These are phyloP conservation scores for Trichophyton mentagrophytes DNA, from an alignment of 2,329 filamentous ascomycete genomes.

Conservation along the genomic window DNA sequence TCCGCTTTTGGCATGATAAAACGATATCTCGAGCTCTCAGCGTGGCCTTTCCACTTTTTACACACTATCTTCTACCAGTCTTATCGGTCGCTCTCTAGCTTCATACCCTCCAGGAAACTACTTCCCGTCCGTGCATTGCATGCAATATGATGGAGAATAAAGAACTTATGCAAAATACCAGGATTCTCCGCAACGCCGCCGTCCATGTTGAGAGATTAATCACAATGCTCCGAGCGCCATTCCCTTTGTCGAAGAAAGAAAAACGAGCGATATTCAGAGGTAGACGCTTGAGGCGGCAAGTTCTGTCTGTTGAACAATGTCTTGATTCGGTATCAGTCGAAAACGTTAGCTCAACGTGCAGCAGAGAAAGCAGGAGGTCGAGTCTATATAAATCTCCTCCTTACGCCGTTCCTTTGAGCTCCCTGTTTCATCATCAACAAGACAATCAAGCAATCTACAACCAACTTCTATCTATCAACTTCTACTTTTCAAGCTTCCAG, in stretches of 20 bases:
- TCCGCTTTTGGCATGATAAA: neutral
- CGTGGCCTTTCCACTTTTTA: neutral
- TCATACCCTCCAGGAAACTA: neutral
- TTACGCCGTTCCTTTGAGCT: neutral
- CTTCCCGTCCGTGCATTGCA: neutral
- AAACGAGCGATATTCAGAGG: neutral
- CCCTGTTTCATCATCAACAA: neutral
- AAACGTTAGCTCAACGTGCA: neutral
- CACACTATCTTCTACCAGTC: neutral
- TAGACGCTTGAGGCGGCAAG: neutral
- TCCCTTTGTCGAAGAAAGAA: neutral
- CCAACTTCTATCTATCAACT: slow-evolving; percentile 1
- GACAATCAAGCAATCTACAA: neutral
- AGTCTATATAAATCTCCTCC: slow-evolving; percentile 2
- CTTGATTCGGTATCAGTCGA: neutral
- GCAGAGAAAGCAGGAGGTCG: neutral
- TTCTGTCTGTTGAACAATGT: neutral
- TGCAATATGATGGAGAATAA: neutral
- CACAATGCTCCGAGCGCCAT: neutral
- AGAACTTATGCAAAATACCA: neutral
- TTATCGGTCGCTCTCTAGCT: neutral
- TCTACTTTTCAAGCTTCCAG: slow-evolving; percentile 2
- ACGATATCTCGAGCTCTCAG: neutral
- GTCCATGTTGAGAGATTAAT: neutral
- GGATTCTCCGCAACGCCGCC: neutral